Conservation (phyloP, 352 stramenopile species). For the Thraustochytrium striatum region DNA sequence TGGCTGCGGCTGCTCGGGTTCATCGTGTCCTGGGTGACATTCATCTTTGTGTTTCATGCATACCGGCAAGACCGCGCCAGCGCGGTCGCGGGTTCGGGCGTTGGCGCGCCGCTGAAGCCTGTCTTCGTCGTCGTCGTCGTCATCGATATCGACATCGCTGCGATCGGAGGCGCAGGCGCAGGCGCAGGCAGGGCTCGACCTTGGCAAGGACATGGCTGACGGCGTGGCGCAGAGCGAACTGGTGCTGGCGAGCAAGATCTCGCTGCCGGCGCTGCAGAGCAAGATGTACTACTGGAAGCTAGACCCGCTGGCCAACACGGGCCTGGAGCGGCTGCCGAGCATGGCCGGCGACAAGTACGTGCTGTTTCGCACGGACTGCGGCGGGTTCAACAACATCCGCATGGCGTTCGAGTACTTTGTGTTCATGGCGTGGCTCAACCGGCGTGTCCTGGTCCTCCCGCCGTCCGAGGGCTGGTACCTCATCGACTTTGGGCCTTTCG, state of each 20-base stretch:
- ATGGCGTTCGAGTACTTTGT: constrained; percentile 51
- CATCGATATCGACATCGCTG: background rate
- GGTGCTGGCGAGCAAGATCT: background rate
- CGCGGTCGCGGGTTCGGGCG: background rate
- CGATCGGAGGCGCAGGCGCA: background rate
- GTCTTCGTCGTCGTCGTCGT: background rate
- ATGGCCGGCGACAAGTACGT: constrained; percentile 19
- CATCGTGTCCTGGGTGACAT: background rate
- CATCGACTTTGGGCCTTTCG: constrained; percentile 43
- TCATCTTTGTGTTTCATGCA: constrained; percentile 4
- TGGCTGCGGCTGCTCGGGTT: constrained; percentile 12
- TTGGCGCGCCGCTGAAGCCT: background rate
- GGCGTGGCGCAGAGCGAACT: background rate
- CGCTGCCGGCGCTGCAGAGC: constrained; percentile 24
- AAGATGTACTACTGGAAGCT: constrained; percentile 48
- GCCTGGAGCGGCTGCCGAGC: background rate
- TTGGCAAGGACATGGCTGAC: background rate
- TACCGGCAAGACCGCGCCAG: background rate
- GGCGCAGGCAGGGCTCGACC: background rate
- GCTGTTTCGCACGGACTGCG: constrained; percentile 44
- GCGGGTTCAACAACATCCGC: constrained; percentile 49
- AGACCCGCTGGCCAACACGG: constrained; percentile 27
- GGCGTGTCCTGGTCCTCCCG: constrained; percentile 26
- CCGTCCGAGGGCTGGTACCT: constrained; percentile 41
- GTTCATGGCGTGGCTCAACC: constrained; percentile 46